Conservation (phyloP, 768 basidiomycete species). For the Suillus variegatus region DNA sequence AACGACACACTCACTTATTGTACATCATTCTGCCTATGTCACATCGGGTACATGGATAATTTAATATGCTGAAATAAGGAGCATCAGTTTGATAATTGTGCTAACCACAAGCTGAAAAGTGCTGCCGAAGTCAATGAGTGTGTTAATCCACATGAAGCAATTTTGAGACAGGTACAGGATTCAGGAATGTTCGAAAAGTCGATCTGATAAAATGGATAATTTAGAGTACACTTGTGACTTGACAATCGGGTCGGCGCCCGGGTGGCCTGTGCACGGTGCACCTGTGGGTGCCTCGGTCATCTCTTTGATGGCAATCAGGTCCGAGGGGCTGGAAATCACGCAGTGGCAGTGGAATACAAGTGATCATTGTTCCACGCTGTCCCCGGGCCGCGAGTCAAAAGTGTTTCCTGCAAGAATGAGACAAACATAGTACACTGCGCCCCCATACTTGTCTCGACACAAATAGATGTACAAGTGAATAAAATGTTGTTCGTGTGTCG, state of each 20-base stretch:
- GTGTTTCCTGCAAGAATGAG: too few species aligned
- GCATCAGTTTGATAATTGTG: not conserved
- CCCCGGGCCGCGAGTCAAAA: too few species aligned
- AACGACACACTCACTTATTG: constrained; percentile 4
- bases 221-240: not conserved
- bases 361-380: not conserved
- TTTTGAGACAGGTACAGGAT: not conserved
- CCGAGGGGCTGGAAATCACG: not conserved
- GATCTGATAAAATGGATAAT: not conserved
- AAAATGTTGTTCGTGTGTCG: too few species aligned
- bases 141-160: not conserved
- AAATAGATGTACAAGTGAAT: too few species aligned
- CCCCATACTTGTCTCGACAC: too few species aligned
- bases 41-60: constrained; percentile 2
- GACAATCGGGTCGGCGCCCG: not conserved
- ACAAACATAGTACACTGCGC: too few species aligned
- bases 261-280: too few species aligned
- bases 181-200: not conserved
- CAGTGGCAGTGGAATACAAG: too few species aligned
- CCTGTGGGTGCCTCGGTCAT: not conserved
- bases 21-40: constrained; percentile 1
- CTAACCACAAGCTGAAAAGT: not conserved
- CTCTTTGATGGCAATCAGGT: not conserved
- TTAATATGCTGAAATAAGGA: not conserved
- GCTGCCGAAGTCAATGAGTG: not conserved